Percentiles rank a stretch among this genome's conserved stretches.
Evolutionary conservation across 2,329 filamentous ascomycete genomes (phyloP).

Genomic region (Aspergillus felis): DNA sequence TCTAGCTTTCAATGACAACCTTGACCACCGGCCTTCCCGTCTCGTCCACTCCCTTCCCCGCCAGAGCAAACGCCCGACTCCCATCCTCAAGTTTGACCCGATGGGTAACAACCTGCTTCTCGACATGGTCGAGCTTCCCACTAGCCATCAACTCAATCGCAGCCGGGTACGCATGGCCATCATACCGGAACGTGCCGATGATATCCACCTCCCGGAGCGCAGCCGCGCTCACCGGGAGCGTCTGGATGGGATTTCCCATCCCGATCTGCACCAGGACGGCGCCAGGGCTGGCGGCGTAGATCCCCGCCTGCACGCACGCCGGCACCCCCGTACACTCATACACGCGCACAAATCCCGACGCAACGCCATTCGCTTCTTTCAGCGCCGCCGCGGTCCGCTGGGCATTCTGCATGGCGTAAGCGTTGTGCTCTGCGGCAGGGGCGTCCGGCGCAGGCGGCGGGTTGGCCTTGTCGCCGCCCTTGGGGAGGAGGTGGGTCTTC

Average conservation of each 20-base stretch:
- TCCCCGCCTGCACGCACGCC: slow-evolving; percentile 43
- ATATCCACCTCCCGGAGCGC: slow-evolving; percentile 55
- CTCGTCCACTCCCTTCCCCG: slow-evolving; percentile 49
- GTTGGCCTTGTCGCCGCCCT: slow-evolving; percentile 18
- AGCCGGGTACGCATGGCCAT: slow-evolving; percentile 50
- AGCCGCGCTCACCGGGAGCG: slow-evolving; percentile 52
- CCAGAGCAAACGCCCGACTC: slow-evolving; percentile 50
- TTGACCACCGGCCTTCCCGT: slow-evolving; percentile 52
- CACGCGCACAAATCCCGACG: slow-evolving; percentile 39
- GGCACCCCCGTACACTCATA: slow-evolving; percentile 47
- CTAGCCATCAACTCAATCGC: slow-evolving; percentile 52
- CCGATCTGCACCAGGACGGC: slow-evolving; percentile 54
- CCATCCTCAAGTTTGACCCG: slow-evolving; percentile 46
- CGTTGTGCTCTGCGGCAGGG: slow-evolving; percentile 29
- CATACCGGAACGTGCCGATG: slow-evolving; percentile 56
- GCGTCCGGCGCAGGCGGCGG: slow-evolving; percentile 31
- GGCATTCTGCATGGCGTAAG: slow-evolving; percentile 33
- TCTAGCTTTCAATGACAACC: slow-evolving; percentile 43
- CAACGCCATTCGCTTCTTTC: slow-evolving; percentile 21
- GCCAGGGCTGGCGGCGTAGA: slow-evolving; percentile 45
- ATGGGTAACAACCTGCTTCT: slow-evolving; percentile 53
- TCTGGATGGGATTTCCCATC: slow-evolving; percentile 55
- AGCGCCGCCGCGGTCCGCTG: slow-evolving; percentile 33
- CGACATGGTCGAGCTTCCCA: slow-evolving; percentile 46
- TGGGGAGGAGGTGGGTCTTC: slow-evolving; percentile 37